These are phyloP conservation scores for Tylopilus sp. DNA, from an alignment of 768 basidiomycete species.

Conservation along the genomic window DNA sequence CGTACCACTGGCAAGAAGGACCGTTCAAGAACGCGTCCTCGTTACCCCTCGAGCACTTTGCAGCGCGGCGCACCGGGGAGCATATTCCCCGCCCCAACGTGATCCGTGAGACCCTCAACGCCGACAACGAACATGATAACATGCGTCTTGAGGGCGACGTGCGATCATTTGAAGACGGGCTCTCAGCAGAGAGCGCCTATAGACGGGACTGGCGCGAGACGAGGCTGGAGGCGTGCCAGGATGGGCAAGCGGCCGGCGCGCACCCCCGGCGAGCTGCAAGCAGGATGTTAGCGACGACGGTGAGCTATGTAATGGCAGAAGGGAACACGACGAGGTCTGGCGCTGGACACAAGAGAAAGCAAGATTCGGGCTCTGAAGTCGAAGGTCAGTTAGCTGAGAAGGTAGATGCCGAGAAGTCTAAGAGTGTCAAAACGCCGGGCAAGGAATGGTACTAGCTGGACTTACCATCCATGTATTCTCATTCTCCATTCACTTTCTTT, in stretches of 20 bases:
- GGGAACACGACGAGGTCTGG: conserved; percentile 24
- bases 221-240: conserved; percentile 34
- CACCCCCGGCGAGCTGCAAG: conserved; percentile 20
- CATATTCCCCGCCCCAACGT: conserved; percentile 27
- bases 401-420: conserved; percentile 33
- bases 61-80: conserved; percentile 62
- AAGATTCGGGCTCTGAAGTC: conserved; percentile 51
- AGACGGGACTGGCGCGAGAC: conserved; percentile 78
- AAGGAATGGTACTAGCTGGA: conserved; percentile 36
- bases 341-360: conserved; percentile 47
- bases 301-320: conserved; percentile 42
- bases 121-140: conserved; percentile 18
- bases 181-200: conserved; percentile 61
- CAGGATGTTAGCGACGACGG: conserved; percentile 42
- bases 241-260: conserved; percentile 13
- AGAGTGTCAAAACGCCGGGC: conserved; percentile 34
- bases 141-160: conserved; percentile 40
- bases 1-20: conserved; percentile 39
- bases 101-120: conserved; percentile 1
- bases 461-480: neutral
- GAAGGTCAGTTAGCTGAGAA: conserved; percentile 44
- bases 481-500: too few species aligned
- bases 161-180: conserved; percentile 62
- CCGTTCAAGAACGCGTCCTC: conserved; percentile 66
- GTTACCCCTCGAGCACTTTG: conserved; percentile 69